phyloP scores from a whole-genome alignment of 169 alveolate species.

The Cryptosporidium felis region DNA sequence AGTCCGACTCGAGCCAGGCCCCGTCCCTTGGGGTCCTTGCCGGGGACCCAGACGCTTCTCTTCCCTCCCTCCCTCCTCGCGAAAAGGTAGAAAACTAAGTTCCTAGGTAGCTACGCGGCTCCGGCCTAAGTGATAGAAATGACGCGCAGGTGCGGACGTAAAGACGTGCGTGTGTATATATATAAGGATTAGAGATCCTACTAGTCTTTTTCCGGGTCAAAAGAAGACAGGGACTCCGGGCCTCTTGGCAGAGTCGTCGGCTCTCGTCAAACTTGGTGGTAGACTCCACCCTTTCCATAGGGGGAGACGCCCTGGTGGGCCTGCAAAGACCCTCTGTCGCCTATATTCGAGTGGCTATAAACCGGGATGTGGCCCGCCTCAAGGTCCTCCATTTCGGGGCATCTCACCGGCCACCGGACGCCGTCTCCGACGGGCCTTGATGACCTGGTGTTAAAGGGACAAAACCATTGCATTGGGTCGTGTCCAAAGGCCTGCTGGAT shows the following conservation, averaged over 20 bases:
- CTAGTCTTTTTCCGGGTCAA: not conserved
- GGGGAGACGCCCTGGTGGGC: constrained; percentile 27
- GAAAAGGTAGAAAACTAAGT: too few species aligned
- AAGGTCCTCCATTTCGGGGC: constrained; percentile 65
- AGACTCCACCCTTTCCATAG: constrained; percentile 11
- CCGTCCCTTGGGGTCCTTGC: too few species aligned
- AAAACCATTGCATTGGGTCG: constrained; percentile 87
- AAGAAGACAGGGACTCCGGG: not conserved
- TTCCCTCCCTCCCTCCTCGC: too few species aligned
- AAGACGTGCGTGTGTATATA: not conserved
- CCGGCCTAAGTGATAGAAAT: too few species aligned
- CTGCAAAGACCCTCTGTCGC: constrained; percentile 4
- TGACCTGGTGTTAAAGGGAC: constrained; percentile 84
- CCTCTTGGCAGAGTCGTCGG: not conserved
- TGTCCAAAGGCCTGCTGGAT: constrained; percentile 85
- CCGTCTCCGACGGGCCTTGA: constrained; percentile 91
- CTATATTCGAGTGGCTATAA: not conserved
- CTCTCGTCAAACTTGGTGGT: constrained; percentile 11
- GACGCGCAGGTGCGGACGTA: too few species aligned
- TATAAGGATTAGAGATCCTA: constrained; percentile 5
- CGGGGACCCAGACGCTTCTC: too few species aligned
- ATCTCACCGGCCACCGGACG: constrained; percentile 85
- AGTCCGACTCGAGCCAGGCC: too few species aligned
- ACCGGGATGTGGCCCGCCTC: constrained; percentile 66
- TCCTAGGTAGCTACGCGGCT: too few species aligned